These are phyloP conservation scores for Acanthamoeba royreba DNA, from an alignment of 208 protist genomes.

Conservation along the genomic window DNA sequence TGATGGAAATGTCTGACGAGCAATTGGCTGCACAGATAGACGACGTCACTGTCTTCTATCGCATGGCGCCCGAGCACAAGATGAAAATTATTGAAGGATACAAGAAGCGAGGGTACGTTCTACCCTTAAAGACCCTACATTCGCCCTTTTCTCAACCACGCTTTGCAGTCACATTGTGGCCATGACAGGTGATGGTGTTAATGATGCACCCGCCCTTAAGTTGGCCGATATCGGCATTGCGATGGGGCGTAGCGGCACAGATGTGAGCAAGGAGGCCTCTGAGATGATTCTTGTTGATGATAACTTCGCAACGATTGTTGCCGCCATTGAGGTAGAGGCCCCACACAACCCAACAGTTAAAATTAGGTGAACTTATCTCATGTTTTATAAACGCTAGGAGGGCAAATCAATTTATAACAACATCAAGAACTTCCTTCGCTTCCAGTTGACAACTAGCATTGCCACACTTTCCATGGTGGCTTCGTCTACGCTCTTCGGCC, in stretches of 20 bases:
- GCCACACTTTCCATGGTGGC: constrained; percentile 59
- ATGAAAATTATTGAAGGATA: constrained; percentile 51
- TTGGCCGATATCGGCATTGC: constrained; percentile 88
- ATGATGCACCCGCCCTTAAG: constrained; percentile 89
- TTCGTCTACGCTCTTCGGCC: constrained; percentile 56
- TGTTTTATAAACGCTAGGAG: constrained; percentile 53
- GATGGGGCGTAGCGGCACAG: constrained; percentile 84
- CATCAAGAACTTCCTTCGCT: constrained; percentile 87
- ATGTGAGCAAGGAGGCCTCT: constrained; percentile 78
- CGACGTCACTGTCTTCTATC: constrained; percentile 62
- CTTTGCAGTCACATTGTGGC: constrained; percentile 78
- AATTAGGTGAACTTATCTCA: no score
- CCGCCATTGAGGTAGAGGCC: constrained; percentile 72
- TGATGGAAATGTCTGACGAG: constrained; percentile 41
- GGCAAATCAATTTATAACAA: constrained; percentile 90
- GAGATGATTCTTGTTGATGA: constrained; percentile 89
- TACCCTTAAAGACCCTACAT: not conserved
- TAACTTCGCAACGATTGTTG: constrained; percentile 89
- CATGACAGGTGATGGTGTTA: constrained; percentile 94
- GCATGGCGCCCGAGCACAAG: constrained; percentile 69
- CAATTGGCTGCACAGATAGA: constrained; percentile 39
- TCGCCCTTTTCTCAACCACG: not conserved
- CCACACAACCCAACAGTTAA: no score
- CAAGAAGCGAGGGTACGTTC: not conserved
- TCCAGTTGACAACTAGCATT: constrained; percentile 79